Evolutionary conservation across 2,329 filamentous ascomycete genomes (phyloP).

Genomic region (Boeremia exigua): DNA sequence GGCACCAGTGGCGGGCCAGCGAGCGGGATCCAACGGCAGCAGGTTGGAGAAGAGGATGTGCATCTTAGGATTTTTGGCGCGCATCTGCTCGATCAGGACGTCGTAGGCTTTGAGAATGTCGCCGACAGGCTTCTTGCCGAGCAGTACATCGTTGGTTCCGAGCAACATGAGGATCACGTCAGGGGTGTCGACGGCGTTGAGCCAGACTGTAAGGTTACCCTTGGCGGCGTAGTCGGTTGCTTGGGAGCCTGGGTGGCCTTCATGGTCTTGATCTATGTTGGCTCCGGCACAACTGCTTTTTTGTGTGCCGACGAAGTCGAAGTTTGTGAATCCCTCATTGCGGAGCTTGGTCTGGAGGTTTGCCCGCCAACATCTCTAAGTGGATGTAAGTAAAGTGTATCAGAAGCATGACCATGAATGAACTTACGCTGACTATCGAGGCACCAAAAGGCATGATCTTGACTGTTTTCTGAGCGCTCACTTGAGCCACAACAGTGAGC

Average conservation of each 20-base stretch:
- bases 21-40: constrained; percentile 33
- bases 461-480: constrained; percentile 31
- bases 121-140: constrained; percentile 36
- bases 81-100: constrained; percentile 52
- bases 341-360: constrained; percentile 41
- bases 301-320: constrained; percentile 47
- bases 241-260: constrained; percentile 53
- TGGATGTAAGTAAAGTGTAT: constrained; percentile 10
- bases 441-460: constrained; percentile 48
- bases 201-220: constrained; percentile 49
- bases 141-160: constrained; percentile 53
- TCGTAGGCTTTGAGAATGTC: constrained; percentile 49
- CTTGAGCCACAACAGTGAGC: constrained; percentile 25
- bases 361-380: constrained; percentile 47
- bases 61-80: constrained; percentile 49
- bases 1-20: constrained; percentile 26
- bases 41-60: constrained; percentile 48
- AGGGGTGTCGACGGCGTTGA: constrained; percentile 43
- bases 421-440: constrained; percentile 41
- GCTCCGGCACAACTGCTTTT: constrained; percentile 46
- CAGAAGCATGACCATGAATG: background rate
- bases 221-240: constrained; percentile 50
- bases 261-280: constrained; percentile 53
- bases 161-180: constrained; percentile 57
- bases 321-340: constrained; percentile 30